A percentile compares a stretch with the other conserved stretches of the same genome.
phyloP scores from a whole-genome alignment of 1,139 yeast species.

The Lodderomyces parapsilosis region DNA sequence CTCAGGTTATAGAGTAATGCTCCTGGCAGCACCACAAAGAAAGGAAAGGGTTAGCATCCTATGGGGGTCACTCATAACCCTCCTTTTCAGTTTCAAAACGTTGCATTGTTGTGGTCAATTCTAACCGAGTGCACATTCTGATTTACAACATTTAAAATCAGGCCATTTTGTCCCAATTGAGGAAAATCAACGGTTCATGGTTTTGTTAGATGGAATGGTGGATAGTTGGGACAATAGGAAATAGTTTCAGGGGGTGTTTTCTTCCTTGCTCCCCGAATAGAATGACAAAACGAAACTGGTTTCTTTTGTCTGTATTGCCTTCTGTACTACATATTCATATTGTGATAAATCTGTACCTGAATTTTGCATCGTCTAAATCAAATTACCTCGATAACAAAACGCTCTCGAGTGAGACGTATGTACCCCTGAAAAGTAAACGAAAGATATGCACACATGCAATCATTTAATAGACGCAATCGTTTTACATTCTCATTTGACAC shows the following conservation, averaged over 20 bases:
- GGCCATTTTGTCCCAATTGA: neutral
- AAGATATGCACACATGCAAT: no score
- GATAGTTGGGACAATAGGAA: neutral
- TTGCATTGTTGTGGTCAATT: neutral
- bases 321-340: no score
- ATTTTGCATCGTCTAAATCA: neutral
- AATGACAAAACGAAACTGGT: neutral
- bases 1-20: neutral
- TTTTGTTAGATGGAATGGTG: no score
- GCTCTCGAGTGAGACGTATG: neutral
- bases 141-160: neutral
- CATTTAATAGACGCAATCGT: no score
- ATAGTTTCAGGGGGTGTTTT: no score
- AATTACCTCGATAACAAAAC: neutral
- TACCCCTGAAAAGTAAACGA: neutral
- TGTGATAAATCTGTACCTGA: neutral
- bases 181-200: neutral
- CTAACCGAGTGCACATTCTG: no score
- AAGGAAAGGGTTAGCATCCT: no score
- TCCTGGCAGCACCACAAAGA: no score
- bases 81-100: neutral
- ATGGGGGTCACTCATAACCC: no score
- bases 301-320: neutral
- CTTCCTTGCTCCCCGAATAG: neutral
- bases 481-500: neutral